Conservation (phyloP, 331 rosid species). For the Stylosanthes scabra region DNA sequence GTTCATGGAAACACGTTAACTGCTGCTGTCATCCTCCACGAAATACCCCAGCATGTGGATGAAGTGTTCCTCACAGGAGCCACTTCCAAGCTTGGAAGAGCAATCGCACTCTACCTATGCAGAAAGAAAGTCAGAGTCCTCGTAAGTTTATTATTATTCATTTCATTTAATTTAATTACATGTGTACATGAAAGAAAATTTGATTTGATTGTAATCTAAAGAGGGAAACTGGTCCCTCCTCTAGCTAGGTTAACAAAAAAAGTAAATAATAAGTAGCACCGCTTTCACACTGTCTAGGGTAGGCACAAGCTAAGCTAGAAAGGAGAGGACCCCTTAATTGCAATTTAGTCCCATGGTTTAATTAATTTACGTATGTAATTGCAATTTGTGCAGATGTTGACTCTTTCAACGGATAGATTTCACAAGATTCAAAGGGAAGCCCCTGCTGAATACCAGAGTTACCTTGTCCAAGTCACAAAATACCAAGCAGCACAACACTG, state of each 20-base stretch:
- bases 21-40: conserved; percentile 91
- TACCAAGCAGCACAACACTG: conserved; percentile 90
- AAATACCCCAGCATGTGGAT: conserved; percentile 65
- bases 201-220: neutral
- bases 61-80: conserved; percentile 94
- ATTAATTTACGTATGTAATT: neutral
- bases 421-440: conserved; percentile 85
- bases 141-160: conserved; percentile 46
- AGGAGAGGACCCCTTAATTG: too few species aligned
- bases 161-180: neutral
- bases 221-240: too few species aligned
- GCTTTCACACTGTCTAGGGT: neutral
- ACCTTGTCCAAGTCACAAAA: conserved; percentile 94
- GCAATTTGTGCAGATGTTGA: conserved; percentile 73
- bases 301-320: too few species aligned
- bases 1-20: conserved; percentile 98
- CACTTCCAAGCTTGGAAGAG: conserved; percentile 98
- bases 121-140: conserved; percentile 83
- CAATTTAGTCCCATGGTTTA: too few species aligned
- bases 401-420: conserved; percentile 83
- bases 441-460: conserved; percentile 72
- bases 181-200: neutral
- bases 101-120: conserved; percentile 94
- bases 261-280: neutral
- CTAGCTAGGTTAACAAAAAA: too few species aligned